These are phyloP conservation scores for Penicillium cosmopolitanum DNA, from an alignment of 495 filamentous ascomycete species.

Conservation along the genomic window DNA sequence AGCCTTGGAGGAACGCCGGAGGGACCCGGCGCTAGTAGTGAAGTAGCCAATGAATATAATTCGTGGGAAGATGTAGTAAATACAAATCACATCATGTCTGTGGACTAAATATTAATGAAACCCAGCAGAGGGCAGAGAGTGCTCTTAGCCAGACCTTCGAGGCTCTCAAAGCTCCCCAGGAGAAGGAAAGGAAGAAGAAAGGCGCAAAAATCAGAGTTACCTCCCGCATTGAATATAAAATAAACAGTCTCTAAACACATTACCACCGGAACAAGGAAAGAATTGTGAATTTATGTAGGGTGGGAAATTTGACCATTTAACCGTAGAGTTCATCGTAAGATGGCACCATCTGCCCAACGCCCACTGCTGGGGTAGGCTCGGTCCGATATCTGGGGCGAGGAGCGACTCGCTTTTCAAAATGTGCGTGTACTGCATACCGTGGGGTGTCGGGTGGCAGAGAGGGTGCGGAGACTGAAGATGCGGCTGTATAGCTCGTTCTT, in stretches of 20 bases:
- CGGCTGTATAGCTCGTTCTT: conserved; percentile 44
- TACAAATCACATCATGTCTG: conserved; percentile 4
- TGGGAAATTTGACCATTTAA: conserved; percentile 16
- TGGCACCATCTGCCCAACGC: conserved; percentile 38
- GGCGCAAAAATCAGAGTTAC: not conserved
- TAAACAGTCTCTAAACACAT: not conserved
- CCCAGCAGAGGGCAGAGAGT: not conserved
- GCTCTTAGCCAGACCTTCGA: not conserved
- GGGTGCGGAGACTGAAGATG: conserved; percentile 34
- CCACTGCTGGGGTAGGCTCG: conserved; percentile 22
- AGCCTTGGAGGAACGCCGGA: not conserved
- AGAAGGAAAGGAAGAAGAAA: not conserved
- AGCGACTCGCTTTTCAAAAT: conserved; percentile 32
- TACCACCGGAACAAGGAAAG: not conserved
- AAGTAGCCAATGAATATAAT: conserved; percentile 1
- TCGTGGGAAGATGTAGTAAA: not conserved
- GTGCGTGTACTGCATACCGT: conserved; percentile 24
- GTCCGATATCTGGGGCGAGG: conserved; percentile 26
- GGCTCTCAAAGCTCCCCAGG: not conserved
- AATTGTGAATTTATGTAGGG: not conserved
- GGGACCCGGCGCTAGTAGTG: conserved; percentile 8
- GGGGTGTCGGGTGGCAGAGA: conserved; percentile 37
- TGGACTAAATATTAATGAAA: not conserved
- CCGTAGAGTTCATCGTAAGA: conserved; percentile 53
- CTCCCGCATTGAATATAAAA: not conserved